Base-by-base conservation (phyloP, 257 asterid species). In the Ocimum tenuiflorum region DNA sequence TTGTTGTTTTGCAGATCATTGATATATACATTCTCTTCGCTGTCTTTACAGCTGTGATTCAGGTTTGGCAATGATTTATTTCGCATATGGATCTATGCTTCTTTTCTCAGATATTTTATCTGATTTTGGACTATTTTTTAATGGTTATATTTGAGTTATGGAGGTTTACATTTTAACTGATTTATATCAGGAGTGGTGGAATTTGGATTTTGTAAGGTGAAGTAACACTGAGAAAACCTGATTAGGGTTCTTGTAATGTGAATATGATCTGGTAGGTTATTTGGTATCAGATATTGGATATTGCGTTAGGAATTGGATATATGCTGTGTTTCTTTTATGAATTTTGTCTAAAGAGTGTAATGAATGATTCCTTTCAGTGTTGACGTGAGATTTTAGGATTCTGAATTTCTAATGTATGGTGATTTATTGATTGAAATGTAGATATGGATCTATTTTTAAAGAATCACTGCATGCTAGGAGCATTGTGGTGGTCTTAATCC, bases 1-100 rank as follows among this genome's bases (percentile, higher is more conserved):
- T 15, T 67, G 13, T 7, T 45, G 5, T 45, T 18, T 67, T 60
- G 49, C 88, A 90, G 95, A 85, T 90, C 82, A 90, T 87, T 63
- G 97, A 90, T 77, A 74, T 87, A 31, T 87, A 87, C 76, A 75
- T 84, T 60, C 67, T 87, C 33, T 90, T 90, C 59, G 95, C 91
- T 0, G 67, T 83, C 29, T 19, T 45, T 73, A 87, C 91, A 54
- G 97, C 97, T 66, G 56, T 87, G 38, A 75, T 87, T 78, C 95
- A 90, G 91, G 97, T 89, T 64, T 19, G 33, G 24, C 19, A 1
- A 29, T n/a, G 50, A 52, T 47, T 67, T 63, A 61, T 33, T 47
- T 9, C 6, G 4, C 51, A 6, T n/a, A 4, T 14, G 8, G 36
- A 50, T 47, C 10, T 71, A 4, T 31, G 56, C 43, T 42, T 19